Conservation (phyloP, 495 filamentous ascomycete genomes). For the Mytilinidion resinicola region DNA sequence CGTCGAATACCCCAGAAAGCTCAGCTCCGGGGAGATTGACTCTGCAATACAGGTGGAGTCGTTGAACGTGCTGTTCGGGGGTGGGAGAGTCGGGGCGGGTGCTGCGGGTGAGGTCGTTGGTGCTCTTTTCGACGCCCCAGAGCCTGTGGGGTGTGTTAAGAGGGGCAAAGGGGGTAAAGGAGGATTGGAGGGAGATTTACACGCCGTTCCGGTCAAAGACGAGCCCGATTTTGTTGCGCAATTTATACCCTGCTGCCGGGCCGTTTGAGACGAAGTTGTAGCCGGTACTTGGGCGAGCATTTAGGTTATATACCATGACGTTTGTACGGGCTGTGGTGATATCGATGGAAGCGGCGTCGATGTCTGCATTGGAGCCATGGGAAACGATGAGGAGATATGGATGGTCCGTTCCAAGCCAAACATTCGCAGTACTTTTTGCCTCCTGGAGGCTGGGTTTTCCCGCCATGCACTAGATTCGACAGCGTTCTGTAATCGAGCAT, state of each 20-base stretch:
- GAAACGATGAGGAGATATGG: constrained; percentile 25
- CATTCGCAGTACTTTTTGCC: not conserved
- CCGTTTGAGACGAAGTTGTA: constrained; percentile 18
- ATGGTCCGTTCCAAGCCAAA: not conserved
- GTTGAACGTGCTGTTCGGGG: constrained; percentile 15
- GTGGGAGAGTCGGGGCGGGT: constrained; percentile 2
- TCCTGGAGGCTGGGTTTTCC: not conserved
- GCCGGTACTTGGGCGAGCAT: constrained; percentile 8
- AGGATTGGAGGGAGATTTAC: constrained; percentile 5
- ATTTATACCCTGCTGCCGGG: constrained; percentile 21
- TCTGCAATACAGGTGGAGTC: constrained; percentile 13
- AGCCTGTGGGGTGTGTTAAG: constrained; percentile 10
- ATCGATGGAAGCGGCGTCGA: constrained; percentile 20
- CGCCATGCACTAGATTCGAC: not conserved
- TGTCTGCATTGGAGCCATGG: constrained; percentile 24
- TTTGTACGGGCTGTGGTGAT: constrained; percentile 12
- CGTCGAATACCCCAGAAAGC: constrained; percentile 18
- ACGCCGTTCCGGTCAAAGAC: constrained; percentile 21
- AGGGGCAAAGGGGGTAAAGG: not conserved
- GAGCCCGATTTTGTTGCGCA: constrained; percentile 25
- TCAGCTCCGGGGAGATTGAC: constrained; percentile 1
- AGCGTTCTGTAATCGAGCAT: too few relatives aligned
- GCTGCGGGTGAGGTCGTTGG: constrained; percentile 21
- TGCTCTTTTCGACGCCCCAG: constrained; percentile 24
- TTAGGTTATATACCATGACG: constrained; percentile 24